These are phyloP conservation scores for Skeletonema potamos DNA, from an alignment of 108 stramenopile species.

Conservation along the genomic window DNA sequence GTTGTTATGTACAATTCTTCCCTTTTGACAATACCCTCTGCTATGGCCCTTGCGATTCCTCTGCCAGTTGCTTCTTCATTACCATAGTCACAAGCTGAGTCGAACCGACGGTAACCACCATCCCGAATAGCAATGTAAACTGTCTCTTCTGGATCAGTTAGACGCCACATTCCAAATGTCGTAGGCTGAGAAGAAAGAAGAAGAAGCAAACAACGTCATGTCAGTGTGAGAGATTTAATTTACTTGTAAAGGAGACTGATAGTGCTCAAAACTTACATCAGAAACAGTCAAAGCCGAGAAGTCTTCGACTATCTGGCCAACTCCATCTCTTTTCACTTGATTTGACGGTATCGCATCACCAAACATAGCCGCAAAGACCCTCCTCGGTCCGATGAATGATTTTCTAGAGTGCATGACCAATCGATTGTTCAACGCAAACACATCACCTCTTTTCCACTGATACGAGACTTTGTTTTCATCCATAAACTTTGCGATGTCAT, in stretches of 20 bases:
- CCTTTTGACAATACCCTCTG: constrained; percentile 69
- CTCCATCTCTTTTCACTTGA: constrained; percentile 30
- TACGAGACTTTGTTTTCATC: constrained; percentile 62
- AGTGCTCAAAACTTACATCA: constrained; percentile 18
- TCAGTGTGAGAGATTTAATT: not conserved
- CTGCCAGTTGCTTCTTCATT: constrained; percentile 89
- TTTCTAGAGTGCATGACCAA: constrained; percentile 85
- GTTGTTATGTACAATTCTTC: constrained; percentile 88
- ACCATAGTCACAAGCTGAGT: constrained; percentile 96
- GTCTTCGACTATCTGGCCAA: constrained; percentile 31
- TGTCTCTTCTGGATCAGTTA: constrained; percentile 56
- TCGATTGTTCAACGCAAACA: constrained; percentile 76
- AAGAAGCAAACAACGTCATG: not conserved
- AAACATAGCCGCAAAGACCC: constrained; percentile 63
- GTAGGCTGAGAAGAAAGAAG: constrained; percentile 31
- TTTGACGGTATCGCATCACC: constrained; percentile 21
- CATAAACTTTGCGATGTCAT: constrained; percentile 69
- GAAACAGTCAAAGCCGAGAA: constrained; percentile 38
- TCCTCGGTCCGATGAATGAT: constrained; percentile 57
- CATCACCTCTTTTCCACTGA: constrained; percentile 75
- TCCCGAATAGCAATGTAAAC: constrained; percentile 79
- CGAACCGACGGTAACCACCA: constrained; percentile 90
- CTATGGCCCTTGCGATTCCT: constrained; percentile 81
- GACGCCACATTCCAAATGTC: constrained; percentile 89
- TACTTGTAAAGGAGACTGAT: not conserved